phyloP scores from a whole-genome alignment of 2,329 filamentous ascomycete genomes.

The Thielaviopsis populi region DNA sequence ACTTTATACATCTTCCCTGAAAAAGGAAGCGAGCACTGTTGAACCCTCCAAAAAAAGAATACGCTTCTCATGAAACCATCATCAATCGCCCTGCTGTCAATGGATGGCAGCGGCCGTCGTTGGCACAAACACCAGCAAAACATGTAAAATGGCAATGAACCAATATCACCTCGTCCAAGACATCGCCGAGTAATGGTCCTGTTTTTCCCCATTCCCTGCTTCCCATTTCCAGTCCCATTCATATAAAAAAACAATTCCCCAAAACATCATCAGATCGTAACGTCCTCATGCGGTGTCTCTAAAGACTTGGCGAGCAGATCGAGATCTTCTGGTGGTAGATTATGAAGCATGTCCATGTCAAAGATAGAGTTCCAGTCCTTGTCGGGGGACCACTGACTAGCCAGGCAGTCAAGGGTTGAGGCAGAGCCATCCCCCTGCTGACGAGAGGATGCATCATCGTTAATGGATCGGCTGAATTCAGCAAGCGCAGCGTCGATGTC shows the following conservation, averaged over 20 bases:
- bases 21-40: not conserved
- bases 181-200: not conserved
- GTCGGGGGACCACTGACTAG: constrained; percentile 10
- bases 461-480: constrained; percentile 13
- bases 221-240: not conserved
- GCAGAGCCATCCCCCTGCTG: not conserved
- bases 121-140: not conserved
- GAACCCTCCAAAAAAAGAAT: not conserved
- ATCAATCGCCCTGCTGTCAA: not conserved
- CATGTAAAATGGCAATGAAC: not conserved
- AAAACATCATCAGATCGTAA: not conserved
- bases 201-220: not conserved
- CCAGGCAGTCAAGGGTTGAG: constrained; percentile 1
- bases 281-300: not conserved
- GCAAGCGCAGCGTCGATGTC: constrained; percentile 16
- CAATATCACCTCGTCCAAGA: not conserved
- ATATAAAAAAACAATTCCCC: not conserved
- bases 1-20: not conserved
- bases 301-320: constrained; percentile 1
- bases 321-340: not conserved
- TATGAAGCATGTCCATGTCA: constrained; percentile 8
- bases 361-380: constrained; percentile 12
- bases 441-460: not conserved
- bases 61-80: not conserved
- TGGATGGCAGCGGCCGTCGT: not conserved